Conservation (phyloP, 257 asterid genomes). For the Penstemon barbatus region DNA sequence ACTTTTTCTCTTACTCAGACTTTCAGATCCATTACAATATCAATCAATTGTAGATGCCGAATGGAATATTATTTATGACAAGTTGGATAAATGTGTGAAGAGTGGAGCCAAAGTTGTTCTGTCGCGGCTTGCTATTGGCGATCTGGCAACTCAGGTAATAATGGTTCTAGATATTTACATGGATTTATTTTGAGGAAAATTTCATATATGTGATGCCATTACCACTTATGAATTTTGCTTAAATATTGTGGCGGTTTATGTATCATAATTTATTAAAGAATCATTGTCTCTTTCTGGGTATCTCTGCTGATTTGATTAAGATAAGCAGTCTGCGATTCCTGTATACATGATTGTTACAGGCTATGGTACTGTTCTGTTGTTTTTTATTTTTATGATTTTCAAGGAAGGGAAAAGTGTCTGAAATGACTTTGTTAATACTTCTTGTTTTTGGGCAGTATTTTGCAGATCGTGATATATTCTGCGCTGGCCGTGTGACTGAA, state of each 20-base stretch:
- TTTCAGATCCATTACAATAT: slow-evolving; percentile 85
- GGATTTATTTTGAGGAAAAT: background rate
- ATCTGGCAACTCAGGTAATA: slow-evolving; percentile 84
- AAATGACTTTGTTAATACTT: slow-evolving; percentile 3
- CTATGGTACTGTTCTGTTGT: background rate
- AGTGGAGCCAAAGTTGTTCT: slow-evolving; percentile 90
- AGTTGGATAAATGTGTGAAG: slow-evolving; percentile 85
- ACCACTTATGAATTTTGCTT: background rate
- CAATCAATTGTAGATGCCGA: slow-evolving; percentile 97
- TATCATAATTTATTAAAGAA: slow-evolving; percentile 1
- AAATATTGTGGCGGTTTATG: background rate
- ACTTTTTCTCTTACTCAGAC: slow-evolving; percentile 45
- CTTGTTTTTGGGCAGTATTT: slow-evolving; percentile 58
- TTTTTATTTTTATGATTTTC: background rate
- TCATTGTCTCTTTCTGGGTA: background rate
- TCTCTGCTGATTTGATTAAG: background rate
- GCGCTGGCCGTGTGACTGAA: slow-evolving; percentile 95
- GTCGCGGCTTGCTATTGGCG: slow-evolving; percentile 95
- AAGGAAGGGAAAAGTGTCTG: background rate
- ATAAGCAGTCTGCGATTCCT: background rate
- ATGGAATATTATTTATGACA: slow-evolving; percentile 91
- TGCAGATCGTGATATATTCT: slow-evolving; percentile 92
- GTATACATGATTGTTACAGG: background rate
- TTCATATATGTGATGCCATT: background rate
- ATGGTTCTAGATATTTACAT: background rate